phyloP scores from a whole-genome alignment of 306 rosid species.

The Citrullus colocynthis region DNA sequence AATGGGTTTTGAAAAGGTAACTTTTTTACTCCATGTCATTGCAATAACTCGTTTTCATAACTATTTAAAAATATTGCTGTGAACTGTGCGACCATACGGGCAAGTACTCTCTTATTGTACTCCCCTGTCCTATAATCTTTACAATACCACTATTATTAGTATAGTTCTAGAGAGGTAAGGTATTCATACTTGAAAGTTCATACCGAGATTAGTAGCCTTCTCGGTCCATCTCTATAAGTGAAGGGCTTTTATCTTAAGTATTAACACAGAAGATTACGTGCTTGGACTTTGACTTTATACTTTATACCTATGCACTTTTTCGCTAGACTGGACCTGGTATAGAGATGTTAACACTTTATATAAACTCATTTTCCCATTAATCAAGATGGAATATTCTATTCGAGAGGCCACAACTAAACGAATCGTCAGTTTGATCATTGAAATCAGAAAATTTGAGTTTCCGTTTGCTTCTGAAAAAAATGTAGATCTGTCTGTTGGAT shows the following conservation, averaged over 20 bases:
- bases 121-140: not conserved
- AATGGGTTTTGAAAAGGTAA: conserved; percentile 97
- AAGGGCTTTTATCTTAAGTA: not conserved
- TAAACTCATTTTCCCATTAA: not conserved
- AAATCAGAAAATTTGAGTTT: not conserved
- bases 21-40: not conserved
- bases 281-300: not conserved
- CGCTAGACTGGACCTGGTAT: not conserved
- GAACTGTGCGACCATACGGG: not conserved
- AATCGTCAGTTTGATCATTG: not conserved
- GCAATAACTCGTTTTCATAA: not conserved
- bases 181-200: not conserved
- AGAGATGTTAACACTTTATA: not conserved
- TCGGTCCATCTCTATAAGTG: not conserved
- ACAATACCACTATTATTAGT: not conserved
- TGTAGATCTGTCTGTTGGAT: not conserved
- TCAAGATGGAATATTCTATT: not conserved
- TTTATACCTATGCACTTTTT: not conserved
- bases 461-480: not conserved
- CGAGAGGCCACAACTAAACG: not conserved
- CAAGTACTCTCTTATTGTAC: not conserved
- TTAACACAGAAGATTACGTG: not conserved
- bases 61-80: not conserved
- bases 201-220: not conserved
- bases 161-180: not conserved